Evolutionary conservation across 306 rosid genomes (phyloP).

Genomic region (Trifolium fragiferum): DNA sequence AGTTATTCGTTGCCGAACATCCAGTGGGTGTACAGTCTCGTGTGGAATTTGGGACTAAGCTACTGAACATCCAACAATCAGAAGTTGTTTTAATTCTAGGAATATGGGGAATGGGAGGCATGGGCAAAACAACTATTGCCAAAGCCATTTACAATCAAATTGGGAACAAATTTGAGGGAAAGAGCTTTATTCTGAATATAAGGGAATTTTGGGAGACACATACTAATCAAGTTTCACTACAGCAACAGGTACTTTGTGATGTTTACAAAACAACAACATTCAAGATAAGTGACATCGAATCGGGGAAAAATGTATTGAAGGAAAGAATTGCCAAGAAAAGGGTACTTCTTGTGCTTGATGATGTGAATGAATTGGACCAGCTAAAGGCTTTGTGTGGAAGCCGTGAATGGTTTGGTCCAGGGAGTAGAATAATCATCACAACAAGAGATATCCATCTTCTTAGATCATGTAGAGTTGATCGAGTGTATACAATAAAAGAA

Average conservation of each 20-base stretch:
- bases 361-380: conserved; percentile 19
- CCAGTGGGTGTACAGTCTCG: conserved; percentile 3
- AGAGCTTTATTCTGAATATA: conserved; percentile 11
- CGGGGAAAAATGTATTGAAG: not conserved
- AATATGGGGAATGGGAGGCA: conserved; percentile 22
- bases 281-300: conserved; percentile 3
- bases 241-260: conserved; percentile 11
- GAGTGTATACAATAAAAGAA: not conserved
- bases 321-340: not conserved
- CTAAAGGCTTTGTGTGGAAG: conserved; percentile 22
- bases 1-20: conserved; percentile 12
- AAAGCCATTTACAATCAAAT: conserved; percentile 31
- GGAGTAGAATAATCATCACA: conserved; percentile 25
- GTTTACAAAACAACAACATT: not conserved
- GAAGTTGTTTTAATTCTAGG: conserved; percentile 4
- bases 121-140: conserved; percentile 15
- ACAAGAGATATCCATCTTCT: conserved; percentile 17
- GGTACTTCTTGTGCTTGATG: conserved; percentile 16
- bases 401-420: conserved; percentile 3
- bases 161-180: conserved; percentile 4
- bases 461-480: not conserved
- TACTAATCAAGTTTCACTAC: not conserved
- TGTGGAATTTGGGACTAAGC: not conserved
- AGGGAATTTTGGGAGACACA: conserved; percentile 15
- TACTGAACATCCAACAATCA: not conserved